Evolutionary conservation across 148 eudicot genomes (phyloP), one percentile per base, ranked within the genome.

Genomic region (Chenopodium quinoa): DNA sequence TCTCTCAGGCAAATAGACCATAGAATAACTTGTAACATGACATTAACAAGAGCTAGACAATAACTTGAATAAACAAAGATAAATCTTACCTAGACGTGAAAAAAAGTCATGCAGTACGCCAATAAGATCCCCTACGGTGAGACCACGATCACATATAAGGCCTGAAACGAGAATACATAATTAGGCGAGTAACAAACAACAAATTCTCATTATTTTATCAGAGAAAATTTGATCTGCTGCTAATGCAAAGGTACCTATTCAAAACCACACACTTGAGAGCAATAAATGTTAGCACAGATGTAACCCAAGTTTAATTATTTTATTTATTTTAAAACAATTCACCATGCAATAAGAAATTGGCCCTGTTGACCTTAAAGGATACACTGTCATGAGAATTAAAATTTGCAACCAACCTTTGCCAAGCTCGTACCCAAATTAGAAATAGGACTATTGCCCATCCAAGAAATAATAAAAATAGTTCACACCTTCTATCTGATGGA

Each of bases 401-500:
- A 44, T 40, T 44, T 40, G 27, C 52, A 37, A 3, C 25, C 54
- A 22, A 44, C 44, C 29, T 16, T 27, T 71, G 27, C 27, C 29
- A 8, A 7, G 22, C 54, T 4, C 1, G 20, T 34, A 7, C 17
- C 17, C 40, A 71, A 44, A 5, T 40, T 71, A 37, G 22, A 44
- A 23, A 66, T 5, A 32, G 44, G 79, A 40, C 34, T 9, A 40
- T 6, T 40, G 44, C 44, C 44, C 44, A 40, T 4, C 44, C 6
- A 40, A 40, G 44, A 40, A 40, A 40, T 5, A 40, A 40, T 4
- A 40, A 40, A 37, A 40, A 34, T 34, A 40, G 27, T 20, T 73
- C 73, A 96, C 99, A 96, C 99, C 99, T 94, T 96, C 99, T 75
- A 96, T 90, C 86, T 94, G 98, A 81, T 95, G 99, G 80, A 95